These are phyloP conservation scores for Suillus hirtellus DNA, from an alignment of 768 basidiomycete species.

Conservation along the genomic window DNA sequence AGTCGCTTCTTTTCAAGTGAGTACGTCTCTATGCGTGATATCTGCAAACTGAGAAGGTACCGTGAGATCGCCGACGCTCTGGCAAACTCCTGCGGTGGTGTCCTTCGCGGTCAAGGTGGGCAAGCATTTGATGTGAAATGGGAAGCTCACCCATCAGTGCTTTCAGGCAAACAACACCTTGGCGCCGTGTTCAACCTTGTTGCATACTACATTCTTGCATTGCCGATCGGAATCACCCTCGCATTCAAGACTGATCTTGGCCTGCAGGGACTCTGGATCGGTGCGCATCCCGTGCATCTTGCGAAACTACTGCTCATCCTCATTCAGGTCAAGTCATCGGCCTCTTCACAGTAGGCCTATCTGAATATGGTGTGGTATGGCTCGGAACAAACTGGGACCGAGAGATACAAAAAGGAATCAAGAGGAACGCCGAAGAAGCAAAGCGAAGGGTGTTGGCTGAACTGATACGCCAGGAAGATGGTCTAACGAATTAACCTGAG, in stretches of 20 bases:
- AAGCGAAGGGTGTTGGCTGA: slow-evolving; percentile 30
- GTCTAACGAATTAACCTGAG: slow-evolving; percentile 21
- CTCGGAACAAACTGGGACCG: slow-evolving; percentile 50
- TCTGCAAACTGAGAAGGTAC: background rate
- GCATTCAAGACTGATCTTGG: slow-evolving; percentile 47
- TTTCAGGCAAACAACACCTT: slow-evolving; percentile 57
- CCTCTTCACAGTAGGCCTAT: slow-evolving; percentile 67
- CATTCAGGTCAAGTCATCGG: slow-evolving; percentile 68
- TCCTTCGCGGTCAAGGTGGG: slow-evolving; percentile 49
- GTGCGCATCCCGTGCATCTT: slow-evolving; percentile 20
- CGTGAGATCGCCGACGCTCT: slow-evolving; percentile 52
- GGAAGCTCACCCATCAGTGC: slow-evolving; percentile 12
- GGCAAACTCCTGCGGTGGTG: slow-evolving; percentile 51
- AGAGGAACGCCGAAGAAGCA: slow-evolving; percentile 36
- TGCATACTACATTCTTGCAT: slow-evolving; percentile 58
- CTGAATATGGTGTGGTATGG: slow-evolving; percentile 66
- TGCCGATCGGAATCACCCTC: slow-evolving; percentile 52
- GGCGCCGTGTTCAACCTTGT: slow-evolving; percentile 74
- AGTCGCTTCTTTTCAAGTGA: slow-evolving; percentile 55
- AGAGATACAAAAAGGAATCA: slow-evolving; percentile 42
- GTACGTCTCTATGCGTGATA: background rate
- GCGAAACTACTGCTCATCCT: slow-evolving; percentile 16
- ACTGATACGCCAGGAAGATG: slow-evolving; percentile 14
- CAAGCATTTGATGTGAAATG: background rate
- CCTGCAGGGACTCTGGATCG: slow-evolving; percentile 54